phyloP scores from a whole-genome alignment of 2,329 filamentous ascomycete genomes.

The Blumeria graminis region DNA sequence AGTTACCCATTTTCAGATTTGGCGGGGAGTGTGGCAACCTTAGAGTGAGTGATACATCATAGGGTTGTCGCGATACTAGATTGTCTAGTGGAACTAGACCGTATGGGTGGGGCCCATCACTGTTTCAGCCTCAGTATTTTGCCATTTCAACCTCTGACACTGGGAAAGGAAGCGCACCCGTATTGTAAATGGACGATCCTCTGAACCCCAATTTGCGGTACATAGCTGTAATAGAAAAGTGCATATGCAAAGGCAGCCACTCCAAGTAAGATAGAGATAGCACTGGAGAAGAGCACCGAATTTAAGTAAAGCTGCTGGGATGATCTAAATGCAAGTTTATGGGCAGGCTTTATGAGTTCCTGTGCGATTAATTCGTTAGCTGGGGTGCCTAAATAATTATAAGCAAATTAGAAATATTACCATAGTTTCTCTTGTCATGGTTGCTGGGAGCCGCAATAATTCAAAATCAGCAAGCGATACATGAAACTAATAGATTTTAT shows the following conservation, averaged over 20 bases:
- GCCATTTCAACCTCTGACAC: neutral
- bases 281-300: constrained; percentile 18
- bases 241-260: constrained; percentile 35
- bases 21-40: constrained; percentile 51
- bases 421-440: no score
- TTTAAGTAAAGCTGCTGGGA: constrained; percentile 41
- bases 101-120: constrained; percentile 17
- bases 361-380: neutral
- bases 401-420: no score
- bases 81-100: constrained; percentile 13
- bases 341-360: constrained; percentile 22
- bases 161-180: constrained; percentile 19
- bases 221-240: constrained; percentile 43
- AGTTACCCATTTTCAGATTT: constrained; percentile 66
- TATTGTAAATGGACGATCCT: constrained; percentile 43
- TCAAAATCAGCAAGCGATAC: no score
- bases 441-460: no score
- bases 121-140: constrained; percentile 7
- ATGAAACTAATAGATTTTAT: no score
- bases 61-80: constrained; percentile 49
- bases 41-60: constrained; percentile 59
- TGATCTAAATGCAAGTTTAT: constrained; percentile 31
- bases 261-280: constrained; percentile 29
- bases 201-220: constrained; percentile 38
- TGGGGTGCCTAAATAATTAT: no score